These are phyloP conservation scores for Colletotrichum eleusines DNA, from an alignment of 2,329 filamentous ascomycete species.

Conservation along the genomic window DNA sequence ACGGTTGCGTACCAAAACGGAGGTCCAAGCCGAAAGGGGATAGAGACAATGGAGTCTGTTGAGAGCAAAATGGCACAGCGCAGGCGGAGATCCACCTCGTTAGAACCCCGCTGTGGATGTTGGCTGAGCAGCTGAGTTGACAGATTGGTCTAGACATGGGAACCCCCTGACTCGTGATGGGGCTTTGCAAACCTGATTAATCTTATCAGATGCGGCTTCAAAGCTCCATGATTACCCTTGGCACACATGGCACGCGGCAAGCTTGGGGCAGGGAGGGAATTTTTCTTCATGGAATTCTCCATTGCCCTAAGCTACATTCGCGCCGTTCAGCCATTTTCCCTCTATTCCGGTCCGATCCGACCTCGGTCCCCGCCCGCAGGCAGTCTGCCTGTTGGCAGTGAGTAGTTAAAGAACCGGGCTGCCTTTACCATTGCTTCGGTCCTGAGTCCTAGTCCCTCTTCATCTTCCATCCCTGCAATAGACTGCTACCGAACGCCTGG, in stretches of 20 bases:
- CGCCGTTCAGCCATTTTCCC: conserved; percentile 2
- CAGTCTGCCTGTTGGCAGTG: background rate
- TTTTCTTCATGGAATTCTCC: conserved; percentile 6
- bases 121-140: background rate
- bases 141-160: conserved; percentile 12
- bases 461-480: background rate
- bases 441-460: background rate
- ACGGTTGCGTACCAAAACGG: background rate
- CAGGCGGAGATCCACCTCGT: conserved; percentile 32
- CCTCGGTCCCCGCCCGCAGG: background rate
- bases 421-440: background rate
- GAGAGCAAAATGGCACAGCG: background rate
- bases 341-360: conserved; percentile 26
- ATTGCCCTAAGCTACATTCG: conserved; percentile 10
- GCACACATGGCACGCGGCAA: conserved; percentile 20
- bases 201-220: conserved; percentile 40
- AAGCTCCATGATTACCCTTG: conserved; percentile 24
- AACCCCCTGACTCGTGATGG: conserved; percentile 30
- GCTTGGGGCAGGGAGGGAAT: conserved; percentile 16
- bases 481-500: conserved; percentile 9
- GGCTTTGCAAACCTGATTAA: conserved; percentile 12
- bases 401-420: conserved; percentile 7
- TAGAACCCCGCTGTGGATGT: conserved; percentile 31
- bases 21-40: conserved; percentile 12
- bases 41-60: conserved; percentile 3